Percentiles rank a stretch among this genome's conserved stretches.
These are phyloP conservation scores for Blastobotrys muscicola DNA, from an alignment of 805 yeast species.

Conservation along the genomic window DNA sequence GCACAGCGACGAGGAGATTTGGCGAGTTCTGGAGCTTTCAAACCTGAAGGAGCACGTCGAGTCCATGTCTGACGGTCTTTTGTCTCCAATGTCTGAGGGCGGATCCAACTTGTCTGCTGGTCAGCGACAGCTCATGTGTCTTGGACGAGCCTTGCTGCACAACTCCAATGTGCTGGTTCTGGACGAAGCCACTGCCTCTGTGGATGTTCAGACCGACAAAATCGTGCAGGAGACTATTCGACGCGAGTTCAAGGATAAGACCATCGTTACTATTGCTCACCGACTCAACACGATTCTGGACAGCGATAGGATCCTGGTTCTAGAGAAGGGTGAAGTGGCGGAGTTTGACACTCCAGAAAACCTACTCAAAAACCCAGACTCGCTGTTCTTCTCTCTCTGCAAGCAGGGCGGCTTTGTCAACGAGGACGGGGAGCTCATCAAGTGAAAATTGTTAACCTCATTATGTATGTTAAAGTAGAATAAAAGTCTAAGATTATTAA, in stretches of 20 bases:
- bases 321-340: slow-evolving; percentile 61
- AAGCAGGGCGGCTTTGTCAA: slow-evolving; percentile 61
- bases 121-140: slow-evolving; percentile 75
- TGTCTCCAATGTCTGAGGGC: slow-evolving; percentile 55
- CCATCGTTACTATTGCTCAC: slow-evolving; percentile 85
- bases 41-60: slow-evolving; percentile 61
- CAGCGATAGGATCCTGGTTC: slow-evolving; percentile 66
- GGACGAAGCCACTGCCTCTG: slow-evolving; percentile 89
- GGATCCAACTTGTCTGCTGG: slow-evolving; percentile 86
- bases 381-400: slow-evolving; percentile 66
- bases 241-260: slow-evolving; percentile 57
- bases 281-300: slow-evolving; percentile 81
- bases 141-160: slow-evolving; percentile 74
- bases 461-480: too few relatives aligned
- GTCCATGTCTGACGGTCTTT: slow-evolving; percentile 44
- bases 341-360: slow-evolving; percentile 71
- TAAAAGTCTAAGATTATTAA: too few relatives aligned
- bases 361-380: slow-evolving; percentile 51
- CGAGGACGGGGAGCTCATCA: slow-evolving; percentile 21
- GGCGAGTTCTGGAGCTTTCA: slow-evolving; percentile 70
- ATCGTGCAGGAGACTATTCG: slow-evolving; percentile 75
- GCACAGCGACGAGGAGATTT: slow-evolving; percentile 67
- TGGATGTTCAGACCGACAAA: slow-evolving; percentile 77
- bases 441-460: too few relatives aligned
- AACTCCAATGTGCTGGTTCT: slow-evolving; percentile 66